A percentile compares a stretch with the other conserved stretches of the same genome.
These are phyloP conservation scores for Colletotrichum melonis DNA, from an alignment of 2,329 filamentous ascomycete genomes.

Conservation along the genomic window DNA sequence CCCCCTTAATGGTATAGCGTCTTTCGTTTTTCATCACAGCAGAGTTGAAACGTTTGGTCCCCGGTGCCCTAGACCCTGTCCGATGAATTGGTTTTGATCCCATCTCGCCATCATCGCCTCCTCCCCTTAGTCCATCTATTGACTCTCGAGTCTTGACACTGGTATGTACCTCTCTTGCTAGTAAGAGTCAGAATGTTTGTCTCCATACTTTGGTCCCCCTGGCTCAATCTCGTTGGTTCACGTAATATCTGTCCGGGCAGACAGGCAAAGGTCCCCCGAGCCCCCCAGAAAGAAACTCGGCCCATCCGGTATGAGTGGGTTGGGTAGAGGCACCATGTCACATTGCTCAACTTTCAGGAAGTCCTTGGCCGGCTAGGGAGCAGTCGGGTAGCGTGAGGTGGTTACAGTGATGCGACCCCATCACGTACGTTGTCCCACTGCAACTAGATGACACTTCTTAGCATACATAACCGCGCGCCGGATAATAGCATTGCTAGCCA, in stretches of 20 bases:
- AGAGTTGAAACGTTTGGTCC: neutral
- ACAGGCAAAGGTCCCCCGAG: neutral
- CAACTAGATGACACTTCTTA: neutral
- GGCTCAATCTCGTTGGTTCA: neutral
- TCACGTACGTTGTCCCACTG: neutral
- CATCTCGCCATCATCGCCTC: slow-evolving; percentile 6
- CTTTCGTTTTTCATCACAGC: neutral
- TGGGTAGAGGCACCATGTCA: neutral
- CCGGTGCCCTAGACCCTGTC: slow-evolving; percentile 11
- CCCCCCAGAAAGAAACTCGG: neutral
- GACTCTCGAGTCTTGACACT: neutral
- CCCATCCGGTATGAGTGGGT: neutral
- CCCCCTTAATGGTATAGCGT: neutral
- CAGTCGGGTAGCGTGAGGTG: neutral
- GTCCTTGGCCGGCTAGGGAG: neutral
- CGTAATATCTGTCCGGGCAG: neutral
- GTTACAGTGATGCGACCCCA: neutral
- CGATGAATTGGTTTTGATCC: neutral
- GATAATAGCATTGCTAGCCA: neutral
- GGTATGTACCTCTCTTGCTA: neutral
- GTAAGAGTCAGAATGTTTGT: neutral
- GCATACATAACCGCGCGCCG: neutral
- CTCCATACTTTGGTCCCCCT: neutral
- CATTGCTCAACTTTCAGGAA: neutral
- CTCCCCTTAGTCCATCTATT: neutral